These are phyloP conservation scores for Apocynum venetum DNA, from an alignment of 257 asterid species.

Conservation along the genomic window DNA sequence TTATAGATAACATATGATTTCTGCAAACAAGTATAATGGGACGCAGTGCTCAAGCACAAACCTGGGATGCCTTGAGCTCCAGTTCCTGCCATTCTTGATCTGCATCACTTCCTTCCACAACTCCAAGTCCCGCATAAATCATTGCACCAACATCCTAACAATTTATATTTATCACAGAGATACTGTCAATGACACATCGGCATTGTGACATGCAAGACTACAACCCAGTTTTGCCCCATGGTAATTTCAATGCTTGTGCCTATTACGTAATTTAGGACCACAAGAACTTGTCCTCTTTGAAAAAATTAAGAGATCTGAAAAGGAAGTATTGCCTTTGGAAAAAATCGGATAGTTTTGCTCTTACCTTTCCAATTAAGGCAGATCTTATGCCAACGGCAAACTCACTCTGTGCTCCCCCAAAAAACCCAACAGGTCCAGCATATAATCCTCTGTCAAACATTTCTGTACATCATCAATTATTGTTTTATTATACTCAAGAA, in stretches of 20 bases:
- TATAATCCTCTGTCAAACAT: conserved; percentile 97
- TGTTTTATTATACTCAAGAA: conserved; percentile 8
- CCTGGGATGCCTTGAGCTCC: conserved; percentile 97
- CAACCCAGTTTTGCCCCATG: neutral
- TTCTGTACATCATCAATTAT: conserved; percentile 43
- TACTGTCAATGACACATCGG: neutral
- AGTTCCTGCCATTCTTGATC: conserved; percentile 90
- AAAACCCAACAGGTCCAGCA: conserved; percentile 99
- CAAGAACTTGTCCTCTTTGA: neutral
- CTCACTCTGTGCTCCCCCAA: conserved; percentile 94
- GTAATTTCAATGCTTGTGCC: neutral
- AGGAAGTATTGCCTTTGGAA: neutral
- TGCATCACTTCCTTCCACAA: conserved; percentile 85
- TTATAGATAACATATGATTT: conserved; percentile 3
- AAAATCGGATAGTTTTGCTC: conserved; percentile 17
- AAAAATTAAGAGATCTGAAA: neutral
- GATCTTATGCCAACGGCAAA: conserved; percentile 98
- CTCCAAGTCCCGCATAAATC: conserved; percentile 88
- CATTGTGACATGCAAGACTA: neutral
- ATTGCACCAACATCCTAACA: conserved; percentile 70
- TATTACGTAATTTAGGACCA: neutral
- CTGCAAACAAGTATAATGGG: neutral
- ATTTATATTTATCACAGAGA: conserved; percentile 13
- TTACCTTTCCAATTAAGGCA: conserved; percentile 84
- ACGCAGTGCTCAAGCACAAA: conserved; percentile 26